A percentile compares a stretch with the other conserved stretches of the same genome.
phyloP scores from a whole-genome alignment of 169 alveolate species.

The Plasmodium relictum region DNA sequence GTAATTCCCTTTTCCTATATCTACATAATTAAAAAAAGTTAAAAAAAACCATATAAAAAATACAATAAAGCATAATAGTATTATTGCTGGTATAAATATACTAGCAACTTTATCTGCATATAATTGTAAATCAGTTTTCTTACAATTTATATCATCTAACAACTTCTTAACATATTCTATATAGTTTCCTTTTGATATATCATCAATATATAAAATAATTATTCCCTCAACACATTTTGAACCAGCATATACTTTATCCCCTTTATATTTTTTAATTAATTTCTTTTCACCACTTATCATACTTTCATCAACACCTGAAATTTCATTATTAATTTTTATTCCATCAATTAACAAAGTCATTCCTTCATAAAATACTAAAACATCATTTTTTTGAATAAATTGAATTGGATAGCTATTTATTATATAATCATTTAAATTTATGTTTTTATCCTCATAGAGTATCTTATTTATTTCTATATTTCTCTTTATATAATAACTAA shows the following conservation, averaged over 20 bases:
- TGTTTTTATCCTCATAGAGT: conserved; percentile 27
- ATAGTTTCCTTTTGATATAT: conserved; percentile 64
- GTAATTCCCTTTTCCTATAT: conserved; percentile 36
- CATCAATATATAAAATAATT: conserved; percentile 26
- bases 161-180: conserved; percentile 63
- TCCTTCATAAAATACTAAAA: conserved; percentile 69
- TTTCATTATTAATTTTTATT: conserved; percentile 51
- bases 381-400: conserved; percentile 61
- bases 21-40: conserved; percentile 56
- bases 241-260: conserved; percentile 75
- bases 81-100: conserved; percentile 53
- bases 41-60: conserved; percentile 65
- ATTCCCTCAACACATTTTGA: conserved; percentile 70
- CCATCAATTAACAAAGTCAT: conserved; percentile 66
- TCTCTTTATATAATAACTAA: not conserved
- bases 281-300: conserved; percentile 75
- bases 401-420: conserved; percentile 67
- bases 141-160: conserved; percentile 61
- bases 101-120: conserved; percentile 75
- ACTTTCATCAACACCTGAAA: conserved; percentile 63
- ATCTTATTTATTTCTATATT: conserved; percentile 21
- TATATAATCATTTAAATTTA: conserved; percentile 53
- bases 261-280: conserved; percentile 60
- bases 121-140: conserved; percentile 72
- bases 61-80: conserved; percentile 53